These are phyloP conservation scores for Papiliotrema flavescens DNA, from an alignment of 1,284 basidiomycete genomes.

Conservation along the genomic window DNA sequence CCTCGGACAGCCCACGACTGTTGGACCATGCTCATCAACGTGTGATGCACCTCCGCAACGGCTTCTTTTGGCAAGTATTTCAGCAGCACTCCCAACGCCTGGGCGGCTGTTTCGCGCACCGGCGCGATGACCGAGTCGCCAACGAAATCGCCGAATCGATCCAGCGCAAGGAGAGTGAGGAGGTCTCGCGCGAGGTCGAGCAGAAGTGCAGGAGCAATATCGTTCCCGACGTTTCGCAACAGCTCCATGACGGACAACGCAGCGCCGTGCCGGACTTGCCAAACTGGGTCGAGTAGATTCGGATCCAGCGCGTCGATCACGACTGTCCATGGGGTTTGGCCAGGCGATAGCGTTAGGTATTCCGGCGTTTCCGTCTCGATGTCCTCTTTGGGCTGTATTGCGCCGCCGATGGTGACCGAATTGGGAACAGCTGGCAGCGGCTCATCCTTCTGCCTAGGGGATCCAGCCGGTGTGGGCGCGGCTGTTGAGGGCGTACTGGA, in stretches of 20 bases:
- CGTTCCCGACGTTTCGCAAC: slow-evolving; percentile 77
- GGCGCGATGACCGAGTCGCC: slow-evolving; percentile 96
- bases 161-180: slow-evolving; percentile 87
- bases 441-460: background rate
- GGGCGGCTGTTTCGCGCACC: slow-evolving; percentile 92
- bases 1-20: slow-evolving; percentile 62
- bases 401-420: slow-evolving; percentile 42
- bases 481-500: slow-evolving; percentile 15
- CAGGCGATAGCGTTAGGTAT: slow-evolving; percentile 49
- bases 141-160: slow-evolving; percentile 96
- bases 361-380: slow-evolving; percentile 25
- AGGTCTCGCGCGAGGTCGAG: slow-evolving; percentile 72
- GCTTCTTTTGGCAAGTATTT: slow-evolving; percentile 77
- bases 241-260: slow-evolving; percentile 88
- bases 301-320: slow-evolving; percentile 77
- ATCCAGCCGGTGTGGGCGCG: slow-evolving; percentile 17
- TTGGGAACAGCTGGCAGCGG: slow-evolving; percentile 12
- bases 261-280: slow-evolving; percentile 94
- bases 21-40: slow-evolving; percentile 88
- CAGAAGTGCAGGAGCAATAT: slow-evolving; percentile 58
- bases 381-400: slow-evolving; percentile 35
- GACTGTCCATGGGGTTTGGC: slow-evolving; percentile 85
- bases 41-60: slow-evolving; percentile 72
- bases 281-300: slow-evolving; percentile 76
- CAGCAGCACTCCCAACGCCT: slow-evolving; percentile 86